These are phyloP conservation scores for Syncephalastrum racemosum DNA, from an alignment of 371 early-diverging fungal genomes.

Conservation along the genomic window DNA sequence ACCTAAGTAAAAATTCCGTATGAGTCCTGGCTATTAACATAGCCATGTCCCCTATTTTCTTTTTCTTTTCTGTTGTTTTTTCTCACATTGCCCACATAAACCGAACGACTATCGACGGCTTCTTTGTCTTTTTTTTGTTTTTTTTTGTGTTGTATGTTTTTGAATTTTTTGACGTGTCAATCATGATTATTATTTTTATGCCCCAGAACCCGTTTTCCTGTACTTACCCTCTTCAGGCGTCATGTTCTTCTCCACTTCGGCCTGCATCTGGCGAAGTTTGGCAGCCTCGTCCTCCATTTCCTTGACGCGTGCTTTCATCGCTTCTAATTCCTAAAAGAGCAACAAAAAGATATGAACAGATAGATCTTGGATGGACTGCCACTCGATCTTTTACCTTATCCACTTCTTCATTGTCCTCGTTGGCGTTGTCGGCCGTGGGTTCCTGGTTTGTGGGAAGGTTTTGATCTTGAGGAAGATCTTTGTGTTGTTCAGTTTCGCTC, in stretches of 20 bases:
- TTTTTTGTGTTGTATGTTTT: neutral
- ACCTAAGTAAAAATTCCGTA: conserved; percentile 51
- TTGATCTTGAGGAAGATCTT: neutral
- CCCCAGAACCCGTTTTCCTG: conserved; percentile 1
- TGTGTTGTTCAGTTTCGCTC: conserved; percentile 15
- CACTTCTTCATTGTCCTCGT: conserved; percentile 25
- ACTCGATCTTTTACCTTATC: conserved; percentile 32
- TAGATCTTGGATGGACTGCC: neutral
- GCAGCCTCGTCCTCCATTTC: conserved; percentile 97
- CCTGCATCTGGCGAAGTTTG: conserved; percentile 89
- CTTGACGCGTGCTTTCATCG: conserved; percentile 84
- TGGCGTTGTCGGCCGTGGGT: conserved; percentile 6
- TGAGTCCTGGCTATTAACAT: conserved; percentile 1
- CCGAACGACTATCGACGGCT: conserved; percentile 88
- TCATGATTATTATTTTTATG: conserved; percentile 11
- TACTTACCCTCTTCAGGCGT: conserved; percentile 59
- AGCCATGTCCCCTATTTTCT: conserved; percentile 1
- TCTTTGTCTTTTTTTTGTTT: conserved; percentile 59
- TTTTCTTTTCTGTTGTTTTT: neutral
- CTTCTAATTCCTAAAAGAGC: conserved; percentile 63
- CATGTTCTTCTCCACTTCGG: conserved; percentile 83
- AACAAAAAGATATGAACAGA: neutral
- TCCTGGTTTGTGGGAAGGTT: conserved; percentile 2
- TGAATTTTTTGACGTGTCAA: neutral
- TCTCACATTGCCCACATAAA: conserved; percentile 92